Base-by-base conservation (phyloP, 2,329 filamentous ascomycete genomes). In the Sporothrix brasiliensis region DNA sequence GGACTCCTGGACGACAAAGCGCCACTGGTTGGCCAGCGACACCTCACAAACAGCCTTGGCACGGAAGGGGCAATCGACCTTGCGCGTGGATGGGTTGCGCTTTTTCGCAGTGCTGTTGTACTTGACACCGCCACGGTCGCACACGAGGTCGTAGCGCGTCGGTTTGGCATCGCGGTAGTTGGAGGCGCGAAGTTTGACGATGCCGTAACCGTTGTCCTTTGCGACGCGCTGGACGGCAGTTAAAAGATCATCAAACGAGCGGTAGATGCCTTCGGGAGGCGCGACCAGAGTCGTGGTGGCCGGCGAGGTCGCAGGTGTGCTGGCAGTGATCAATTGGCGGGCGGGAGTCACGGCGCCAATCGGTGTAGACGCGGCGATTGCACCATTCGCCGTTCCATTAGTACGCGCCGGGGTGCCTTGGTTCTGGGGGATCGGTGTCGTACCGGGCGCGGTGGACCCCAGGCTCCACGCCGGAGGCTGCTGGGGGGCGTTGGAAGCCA, bases 101-200 rank as follows among this genome's bases (percentile, higher is more conserved):
- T 88, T 89, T 82, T 88, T 88, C 9, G 87, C 87, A 1, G 87
- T 89, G 78, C 86, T 88, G 79, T 82, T 87, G 79, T 89, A 89
- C 78, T 88, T 89, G 76, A 89, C 87, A 72, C 87, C 87, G 69
- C 87, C 87, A 53, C 87, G 86, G 74, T 89, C 87, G 78, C 87
- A 89, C 47, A 89, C 87, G 13, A 89, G 81, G 73, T 89, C 87
- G 78, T 88, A 89, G 19, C 87, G 84, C 24, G 87, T 88, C 0
- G 87, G 86, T 74, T 88, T 88, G 72, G 85, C 84, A 69, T 89
- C 87, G 58, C 87, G 86, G 74, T 89, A 89, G 78, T 89, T 89
- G 75, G 86, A 88, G 5, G 87, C 86, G 49, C 87, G 84, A 13
- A 89, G 80, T 79, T 89, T 89, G 73, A 89, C 87, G 16, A 89